Percentiles rank a stretch among this genome's conserved stretches.
These are phyloP conservation scores for Abortiporus biennis DNA, from an alignment of 1,284 basidiomycete species.

Conservation along the genomic window DNA sequence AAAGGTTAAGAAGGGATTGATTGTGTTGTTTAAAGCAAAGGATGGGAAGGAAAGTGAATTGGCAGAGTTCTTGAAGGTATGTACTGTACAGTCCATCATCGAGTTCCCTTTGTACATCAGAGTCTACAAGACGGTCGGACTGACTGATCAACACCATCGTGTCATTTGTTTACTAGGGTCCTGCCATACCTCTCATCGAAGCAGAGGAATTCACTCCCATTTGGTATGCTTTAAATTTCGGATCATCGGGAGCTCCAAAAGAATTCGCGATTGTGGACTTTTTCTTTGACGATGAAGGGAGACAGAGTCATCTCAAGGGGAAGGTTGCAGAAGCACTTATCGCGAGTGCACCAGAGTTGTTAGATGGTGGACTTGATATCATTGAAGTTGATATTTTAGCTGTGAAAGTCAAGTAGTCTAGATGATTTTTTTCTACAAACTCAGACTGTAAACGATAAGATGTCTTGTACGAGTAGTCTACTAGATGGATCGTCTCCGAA, in stretches of 20 bases:
- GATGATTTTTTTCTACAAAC: too few relatives aligned
- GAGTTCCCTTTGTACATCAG: not conserved
- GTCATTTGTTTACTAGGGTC: too few relatives aligned
- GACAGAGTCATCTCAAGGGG: conserved; percentile 30
- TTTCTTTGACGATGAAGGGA: conserved; percentile 27
- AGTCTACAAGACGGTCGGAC: conserved; percentile 11
- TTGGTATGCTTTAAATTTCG: conserved; percentile 36
- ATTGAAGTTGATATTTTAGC: conserved; percentile 29
- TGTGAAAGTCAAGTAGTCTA: conserved; percentile 14
- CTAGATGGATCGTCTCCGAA: not conserved
- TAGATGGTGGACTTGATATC: conserved; percentile 27
- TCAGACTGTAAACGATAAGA: not conserved
- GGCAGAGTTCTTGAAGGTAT: conserved; percentile 31
- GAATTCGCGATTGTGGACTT: conserved; percentile 35
- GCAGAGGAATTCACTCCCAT: conserved; percentile 28
- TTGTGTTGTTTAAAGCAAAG: conserved; percentile 31
- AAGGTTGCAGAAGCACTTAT: conserved; percentile 31
- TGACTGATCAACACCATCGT: conserved; percentile 29
- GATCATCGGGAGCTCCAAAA: too few relatives aligned
- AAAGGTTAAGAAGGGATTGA: too few relatives aligned
- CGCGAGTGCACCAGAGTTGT: conserved; percentile 26
- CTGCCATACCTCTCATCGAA: too few relatives aligned
- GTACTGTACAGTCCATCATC: conserved; percentile 8
- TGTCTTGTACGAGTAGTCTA: not conserved
- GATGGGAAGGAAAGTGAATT: conserved; percentile 29